Evolutionary conservation across 225 moss, liverwort and hornwort species (phyloP), one percentile per base, ranked within the genome.

Genomic region (Climacium dendroides): DNA sequence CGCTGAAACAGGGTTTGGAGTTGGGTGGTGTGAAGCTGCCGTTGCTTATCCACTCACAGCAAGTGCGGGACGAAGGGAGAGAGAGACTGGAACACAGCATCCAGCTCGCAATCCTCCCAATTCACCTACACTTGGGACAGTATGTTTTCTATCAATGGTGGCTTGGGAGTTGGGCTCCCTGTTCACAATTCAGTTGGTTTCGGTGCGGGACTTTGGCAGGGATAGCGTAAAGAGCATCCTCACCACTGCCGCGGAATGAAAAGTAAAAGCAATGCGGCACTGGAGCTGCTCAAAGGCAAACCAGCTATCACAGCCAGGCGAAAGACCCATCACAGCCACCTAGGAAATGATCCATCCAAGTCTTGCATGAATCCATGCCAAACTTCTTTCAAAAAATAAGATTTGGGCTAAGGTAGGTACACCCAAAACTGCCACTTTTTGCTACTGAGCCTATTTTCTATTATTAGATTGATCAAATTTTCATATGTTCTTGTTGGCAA

Each of bases 1-100:
- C 39, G 61, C 30, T 32, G 65, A 45, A 57, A 26, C 87, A 87
- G 87, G 85, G 79, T 57, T 63, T 13, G 9, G 10, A 64, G 67
- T 83, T 92, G 90, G 88, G 90, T 92, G 92, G 92, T 88, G 89
- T 82, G 85, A 89, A 84, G 87, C 63, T 81, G 85, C 87, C 80
- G 91, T 69, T 37, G 69, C 89, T 92, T 92, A 92, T 92, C 92
- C 92, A 91, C 91, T 85, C 54, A 37, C 85, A 85, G 43, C 78
- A 82, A 78, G 37, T 66, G 52, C n/a, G 82, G 65, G 34, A 23
- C 80, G 43, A 80, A 32, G 45, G 29, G 73, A 19, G n/a, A n/a
- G n/a, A n/a, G n/a, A 58, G 60, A 47, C 32, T 32, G 61, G 15
- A 35, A 25, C 52, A 35, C 50, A 5, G 14, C 84, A 72, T 59